A percentile compares a stretch with the other conserved stretches of the same genome.
phyloP scores from a whole-genome alignment of 2,329 filamentous ascomycete species.

The Xylariales sp. region DNA sequence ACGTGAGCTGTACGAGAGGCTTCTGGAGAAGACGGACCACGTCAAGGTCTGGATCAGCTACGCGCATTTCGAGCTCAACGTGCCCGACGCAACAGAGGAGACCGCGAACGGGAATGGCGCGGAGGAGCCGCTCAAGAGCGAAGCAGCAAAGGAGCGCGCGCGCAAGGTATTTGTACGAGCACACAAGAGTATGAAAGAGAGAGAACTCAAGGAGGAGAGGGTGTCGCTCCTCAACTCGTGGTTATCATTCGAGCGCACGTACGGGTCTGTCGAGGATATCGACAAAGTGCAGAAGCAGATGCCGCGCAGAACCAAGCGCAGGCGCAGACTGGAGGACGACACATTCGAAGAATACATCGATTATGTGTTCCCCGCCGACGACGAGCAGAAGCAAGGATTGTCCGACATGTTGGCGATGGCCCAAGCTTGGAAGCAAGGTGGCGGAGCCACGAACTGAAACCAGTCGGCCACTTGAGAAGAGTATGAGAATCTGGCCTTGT shows the following conservation, averaged over 20 bases:
- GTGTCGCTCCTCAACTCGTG: slow-evolving; percentile 87
- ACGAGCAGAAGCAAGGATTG: slow-evolving; percentile 78
- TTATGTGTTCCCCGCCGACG: slow-evolving; percentile 94
- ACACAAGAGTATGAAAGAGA: slow-evolving; percentile 81
- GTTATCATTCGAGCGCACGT: slow-evolving; percentile 85
- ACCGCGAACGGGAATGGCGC: slow-evolving; percentile 57
- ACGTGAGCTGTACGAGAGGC: slow-evolving; percentile 78
- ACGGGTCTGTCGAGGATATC: slow-evolving; percentile 71
- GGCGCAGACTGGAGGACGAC: slow-evolving; percentile 86
- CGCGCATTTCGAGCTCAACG: slow-evolving; percentile 96
- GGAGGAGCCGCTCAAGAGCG: slow-evolving; percentile 69
- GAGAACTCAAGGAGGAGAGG: slow-evolving; percentile 89
- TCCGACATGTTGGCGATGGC: slow-evolving; percentile 82
- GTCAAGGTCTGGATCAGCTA: slow-evolving; percentile 99
- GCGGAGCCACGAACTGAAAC: too few relatives aligned
- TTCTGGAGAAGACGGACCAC: slow-evolving; percentile 93
- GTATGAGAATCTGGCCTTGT: too few relatives aligned
- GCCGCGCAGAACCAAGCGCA: slow-evolving; percentile 89
- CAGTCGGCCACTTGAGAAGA: too few relatives aligned
- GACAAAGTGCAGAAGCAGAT: slow-evolving; percentile 87
- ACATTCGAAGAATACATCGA: slow-evolving; percentile 96
- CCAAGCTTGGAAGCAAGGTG: slow-evolving; percentile 76
- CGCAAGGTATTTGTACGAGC: slow-evolving; percentile 81
- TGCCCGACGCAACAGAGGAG: slow-evolving; percentile 67
- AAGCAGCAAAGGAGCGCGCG: slow-evolving; percentile 77